Conservation (phyloP, 176 grass and related monocot genomes). For the Carex littledalei region DNA sequence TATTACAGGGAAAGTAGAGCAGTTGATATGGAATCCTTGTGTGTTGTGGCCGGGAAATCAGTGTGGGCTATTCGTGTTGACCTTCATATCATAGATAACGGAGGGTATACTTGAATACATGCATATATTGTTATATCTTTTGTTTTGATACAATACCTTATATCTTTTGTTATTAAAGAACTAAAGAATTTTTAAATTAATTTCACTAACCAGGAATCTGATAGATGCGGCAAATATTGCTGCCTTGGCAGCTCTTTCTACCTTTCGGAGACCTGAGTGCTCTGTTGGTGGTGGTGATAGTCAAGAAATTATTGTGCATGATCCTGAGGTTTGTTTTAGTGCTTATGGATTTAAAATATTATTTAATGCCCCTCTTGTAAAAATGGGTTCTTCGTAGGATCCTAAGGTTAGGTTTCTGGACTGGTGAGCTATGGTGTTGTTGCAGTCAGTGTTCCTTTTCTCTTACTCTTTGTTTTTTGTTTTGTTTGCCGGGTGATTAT, state of each 20-base stretch:
- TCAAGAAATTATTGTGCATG: slow-evolving; percentile 75
- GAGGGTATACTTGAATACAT: slow-evolving; percentile 53
- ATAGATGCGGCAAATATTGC: slow-evolving; percentile 90
- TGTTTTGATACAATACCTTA: not conserved
- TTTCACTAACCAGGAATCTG: slow-evolving; percentile 57
- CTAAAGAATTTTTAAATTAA: not conserved
- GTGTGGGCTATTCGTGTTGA: slow-evolving; percentile 86
- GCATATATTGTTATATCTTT: not conserved
- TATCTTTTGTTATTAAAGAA: not conserved
- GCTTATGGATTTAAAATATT: not conserved
- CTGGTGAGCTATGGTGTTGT: not conserved
- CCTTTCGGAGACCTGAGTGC: slow-evolving; percentile 82
- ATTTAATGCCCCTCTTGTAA: not conserved
- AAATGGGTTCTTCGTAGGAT: not conserved
- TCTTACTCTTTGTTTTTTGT: not conserved
- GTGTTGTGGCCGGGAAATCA: slow-evolving; percentile 79
- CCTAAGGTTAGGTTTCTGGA: not conserved
- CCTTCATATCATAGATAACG: slow-evolving; percentile 97
- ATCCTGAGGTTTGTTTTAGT: slow-evolving; percentile 47
- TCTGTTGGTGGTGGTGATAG: slow-evolving; percentile 68
- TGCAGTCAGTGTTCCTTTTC: not conserved
- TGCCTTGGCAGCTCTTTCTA: slow-evolving; percentile 76
- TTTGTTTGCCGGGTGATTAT: not conserved
- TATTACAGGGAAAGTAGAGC: slow-evolving; percentile 75
- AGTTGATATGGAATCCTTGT: slow-evolving; percentile 94